Base-by-base conservation (phyloP, 495 filamentous ascomycete genomes). In the Penicillium fimorum region DNA sequence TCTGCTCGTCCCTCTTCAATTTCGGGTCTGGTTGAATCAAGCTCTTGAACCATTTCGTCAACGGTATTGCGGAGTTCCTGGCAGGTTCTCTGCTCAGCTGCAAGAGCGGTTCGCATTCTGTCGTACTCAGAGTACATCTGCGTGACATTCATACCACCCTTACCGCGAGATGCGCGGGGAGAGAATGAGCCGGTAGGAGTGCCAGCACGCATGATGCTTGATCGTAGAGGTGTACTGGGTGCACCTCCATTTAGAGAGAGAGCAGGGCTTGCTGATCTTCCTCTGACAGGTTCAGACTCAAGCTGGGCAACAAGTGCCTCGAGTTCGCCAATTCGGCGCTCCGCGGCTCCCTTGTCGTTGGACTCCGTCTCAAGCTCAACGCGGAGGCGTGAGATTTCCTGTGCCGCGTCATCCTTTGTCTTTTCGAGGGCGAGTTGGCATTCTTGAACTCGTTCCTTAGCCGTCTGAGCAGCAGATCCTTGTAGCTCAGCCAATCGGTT, bases 281-380 rank as follows among this genome's bases (percentile, higher is more conserved):
- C 66, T 29, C 66, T 57, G 30, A 60, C 52, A 27, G 72, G 64
- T 29, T 81, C 74, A 9, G 78, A 75, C 68, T 90, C 84, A 15
- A 93, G 78, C 38, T 82, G 82, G 59, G 87, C 87, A 17, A 93
- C 60, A 35, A 88, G 78, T 8, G 81, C 71, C 72, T 96, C 91
- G 9, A 97, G 82, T 58, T 96, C 89, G 12, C 81, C 79, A 52
- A 90, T 73, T 58, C 84, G 83, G 47, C 79, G 77, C 69, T 95
- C 89, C 1, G 86, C 82, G 42, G 82, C 80, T 44, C 86, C 79
- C 53, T 86, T 87, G 53, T 90, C 88, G 12, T 80, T 70, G 58
- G 87, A 87, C 59, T 94, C 91, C 0, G 88, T 88, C 63, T 96
- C 91, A 17, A 89, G 74, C 67, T 94, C 91, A 41, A 91, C 86